Percentiles rank a stretch among this genome's conserved stretches.
phyloP scores from a whole-genome alignment of 2,329 filamentous ascomycete genomes.

The Orbilia oligospora region DNA sequence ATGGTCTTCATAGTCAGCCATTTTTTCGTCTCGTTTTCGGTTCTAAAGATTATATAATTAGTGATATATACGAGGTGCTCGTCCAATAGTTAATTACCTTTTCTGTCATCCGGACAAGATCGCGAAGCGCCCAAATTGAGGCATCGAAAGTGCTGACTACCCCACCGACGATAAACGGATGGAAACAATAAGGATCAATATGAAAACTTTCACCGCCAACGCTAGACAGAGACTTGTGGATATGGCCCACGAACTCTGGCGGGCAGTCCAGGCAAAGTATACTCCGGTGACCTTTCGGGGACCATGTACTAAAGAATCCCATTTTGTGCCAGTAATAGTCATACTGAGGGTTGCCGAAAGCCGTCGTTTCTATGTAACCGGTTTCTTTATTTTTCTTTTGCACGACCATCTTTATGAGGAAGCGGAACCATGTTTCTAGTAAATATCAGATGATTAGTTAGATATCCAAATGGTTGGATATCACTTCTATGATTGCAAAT shows the following conservation, averaged over 20 bases:
- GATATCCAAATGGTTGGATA: neutral
- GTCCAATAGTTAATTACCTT: neutral
- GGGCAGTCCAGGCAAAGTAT: conserved; percentile 30
- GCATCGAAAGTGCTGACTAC: neutral
- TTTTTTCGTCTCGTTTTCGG: neutral
- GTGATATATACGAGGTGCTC: neutral
- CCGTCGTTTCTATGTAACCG: neutral
- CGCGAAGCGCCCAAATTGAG: conserved; percentile 11
- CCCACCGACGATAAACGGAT: conserved; percentile 13
- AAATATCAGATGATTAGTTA: neutral
- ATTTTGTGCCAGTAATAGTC: conserved; percentile 15
- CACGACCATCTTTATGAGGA: conserved; percentile 13
- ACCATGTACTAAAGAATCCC: conserved; percentile 40
- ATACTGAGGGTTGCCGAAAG: neutral
- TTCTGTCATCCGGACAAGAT: conserved; percentile 18
- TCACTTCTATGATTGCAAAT: neutral
- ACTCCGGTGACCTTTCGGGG: conserved; percentile 12
- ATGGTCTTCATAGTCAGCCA: neutral
- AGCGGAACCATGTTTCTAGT: conserved; percentile 40
- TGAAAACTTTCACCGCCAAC: neutral
- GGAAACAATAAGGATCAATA: conserved; percentile 39
- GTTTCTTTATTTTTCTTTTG: neutral
- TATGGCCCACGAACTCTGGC: neutral
- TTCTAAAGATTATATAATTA: neutral
- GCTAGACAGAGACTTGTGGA: neutral